Percentiles rank a stretch among this genome's conserved stretches.
These are phyloP conservation scores for Erythrophleum fordii DNA, from an alignment of 306 rosid genomes.

Conservation along the genomic window DNA sequence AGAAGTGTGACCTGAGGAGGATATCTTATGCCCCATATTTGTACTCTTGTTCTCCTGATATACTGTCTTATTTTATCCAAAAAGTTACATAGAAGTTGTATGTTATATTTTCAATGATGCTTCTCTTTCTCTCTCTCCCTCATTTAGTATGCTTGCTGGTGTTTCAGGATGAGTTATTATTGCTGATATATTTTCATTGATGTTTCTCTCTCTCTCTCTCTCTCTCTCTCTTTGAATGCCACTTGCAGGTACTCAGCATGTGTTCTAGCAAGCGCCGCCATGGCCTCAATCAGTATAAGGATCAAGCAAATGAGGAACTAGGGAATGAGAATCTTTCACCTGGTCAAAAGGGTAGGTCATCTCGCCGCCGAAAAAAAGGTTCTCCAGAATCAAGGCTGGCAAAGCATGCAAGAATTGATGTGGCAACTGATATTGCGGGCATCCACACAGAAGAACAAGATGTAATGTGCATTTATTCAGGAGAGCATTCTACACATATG, in stretches of 20 bases:
- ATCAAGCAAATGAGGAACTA: slow-evolving; percentile 40
- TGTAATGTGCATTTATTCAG: slow-evolving; percentile 43
- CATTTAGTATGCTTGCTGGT: slow-evolving; percentile 22
- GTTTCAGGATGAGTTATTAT: slow-evolving; percentile 30
- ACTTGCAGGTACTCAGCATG: slow-evolving; percentile 79
- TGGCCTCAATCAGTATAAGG: slow-evolving; percentile 53
- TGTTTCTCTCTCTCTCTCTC: neutral
- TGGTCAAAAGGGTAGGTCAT: slow-evolving; percentile 44
- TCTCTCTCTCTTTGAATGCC: slow-evolving; percentile 8
- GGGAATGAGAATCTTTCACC: slow-evolving; percentile 40
- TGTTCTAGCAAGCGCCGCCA: slow-evolving; percentile 62
- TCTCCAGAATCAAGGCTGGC: slow-evolving; percentile 50
- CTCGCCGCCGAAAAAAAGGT: slow-evolving; percentile 46
- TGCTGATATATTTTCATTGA: slow-evolving; percentile 15
- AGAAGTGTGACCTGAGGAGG: neutral
- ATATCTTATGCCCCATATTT: neutral
- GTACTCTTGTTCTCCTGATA: neutral
- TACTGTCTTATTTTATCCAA: neutral
- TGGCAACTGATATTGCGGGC: slow-evolving; percentile 44
- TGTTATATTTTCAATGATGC: neutral
- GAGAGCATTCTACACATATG: slow-evolving; percentile 40
- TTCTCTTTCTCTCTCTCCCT: neutral
- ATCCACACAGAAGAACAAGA: slow-evolving; percentile 47
- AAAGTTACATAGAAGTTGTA: neutral
- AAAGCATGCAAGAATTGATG: slow-evolving; percentile 56